Percentiles rank a stretch among this genome's conserved stretches.
Conservation (phyloP, 495 filamentous ascomycete genomes). For the Daldinia concentrica region DNA sequence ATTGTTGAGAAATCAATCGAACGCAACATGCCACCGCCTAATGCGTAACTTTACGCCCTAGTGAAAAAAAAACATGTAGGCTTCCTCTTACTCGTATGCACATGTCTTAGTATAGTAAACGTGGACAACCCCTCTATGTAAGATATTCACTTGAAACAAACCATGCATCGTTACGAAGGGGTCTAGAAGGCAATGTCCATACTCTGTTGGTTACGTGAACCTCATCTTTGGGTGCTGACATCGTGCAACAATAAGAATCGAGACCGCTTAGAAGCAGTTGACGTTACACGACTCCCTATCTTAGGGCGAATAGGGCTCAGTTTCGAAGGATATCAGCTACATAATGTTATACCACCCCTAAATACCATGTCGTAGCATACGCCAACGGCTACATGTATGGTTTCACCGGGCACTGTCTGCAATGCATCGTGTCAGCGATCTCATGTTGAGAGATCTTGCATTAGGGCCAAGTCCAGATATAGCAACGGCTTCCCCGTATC, state of each 20-base stretch:
- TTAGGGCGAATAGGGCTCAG: not conserved
- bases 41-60: not conserved
- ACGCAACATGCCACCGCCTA: not conserved
- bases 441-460: not conserved
- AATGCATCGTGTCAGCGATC: not conserved
- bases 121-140: not conserved
- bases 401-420: not conserved
- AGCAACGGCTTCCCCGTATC: conserved; percentile 10
- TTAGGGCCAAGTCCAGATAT: conserved; percentile 5
- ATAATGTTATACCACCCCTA: not conserved
- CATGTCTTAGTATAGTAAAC: not conserved
- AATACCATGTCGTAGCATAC: not conserved
- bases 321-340: not conserved
- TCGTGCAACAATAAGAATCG: conserved; percentile 6
- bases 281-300: not conserved
- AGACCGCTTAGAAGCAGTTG: not conserved
- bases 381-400: not conserved
- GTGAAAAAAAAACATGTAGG: not conserved
- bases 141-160: conserved; percentile 1
- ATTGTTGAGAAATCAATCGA: not conserved
- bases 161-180: not conserved
- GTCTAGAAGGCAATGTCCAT: not conserved
- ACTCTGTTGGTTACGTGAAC: not conserved
- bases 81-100: not conserved
- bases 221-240: conserved; percentile 2